These are phyloP conservation scores for Pyrus communis DNA, from an alignment of 306 rosid genomes.

Conservation along the genomic window DNA sequence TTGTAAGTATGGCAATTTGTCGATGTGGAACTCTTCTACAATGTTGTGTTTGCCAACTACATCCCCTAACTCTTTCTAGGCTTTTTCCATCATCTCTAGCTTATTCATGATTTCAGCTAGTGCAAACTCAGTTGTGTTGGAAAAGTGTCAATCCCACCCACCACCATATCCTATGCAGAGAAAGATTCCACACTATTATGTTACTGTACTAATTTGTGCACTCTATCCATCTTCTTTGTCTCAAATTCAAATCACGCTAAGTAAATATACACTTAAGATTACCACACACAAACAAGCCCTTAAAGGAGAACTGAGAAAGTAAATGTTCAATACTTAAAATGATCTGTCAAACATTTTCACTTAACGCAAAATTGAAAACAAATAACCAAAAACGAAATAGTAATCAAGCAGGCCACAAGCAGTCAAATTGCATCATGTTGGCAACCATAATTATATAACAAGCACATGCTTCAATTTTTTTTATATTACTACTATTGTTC, in stretches of 20 bases:
- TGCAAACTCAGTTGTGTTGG: slow-evolving; percentile 56
- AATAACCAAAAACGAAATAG: too few species aligned
- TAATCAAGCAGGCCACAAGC: not conserved
- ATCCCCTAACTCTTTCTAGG: slow-evolving; percentile 34
- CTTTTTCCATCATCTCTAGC: slow-evolving; percentile 35
- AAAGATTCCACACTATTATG: not conserved
- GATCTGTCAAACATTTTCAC: not conserved
- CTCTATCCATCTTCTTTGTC: too few species aligned
- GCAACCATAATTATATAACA: not conserved
- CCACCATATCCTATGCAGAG: slow-evolving; percentile 50
- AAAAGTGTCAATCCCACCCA: slow-evolving; percentile 60
- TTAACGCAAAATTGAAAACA: too few species aligned
- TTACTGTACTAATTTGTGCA: not conserved
- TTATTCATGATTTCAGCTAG: slow-evolving; percentile 48
- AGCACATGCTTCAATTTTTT: not conserved
- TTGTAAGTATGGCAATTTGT: slow-evolving; percentile 38
- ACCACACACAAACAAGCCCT: too few species aligned
- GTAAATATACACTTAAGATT: too few species aligned
- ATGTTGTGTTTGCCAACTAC: slow-evolving; percentile 39
- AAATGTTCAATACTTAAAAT: not conserved
- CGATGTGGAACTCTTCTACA: slow-evolving; percentile 64
- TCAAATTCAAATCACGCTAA: too few species aligned
- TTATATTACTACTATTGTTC: not conserved
- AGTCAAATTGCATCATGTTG: not conserved
- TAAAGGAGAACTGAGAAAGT: too few species aligned